phyloP scores from a whole-genome alignment of 495 filamentous ascomycete species.

The Penicillium goetzii region DNA sequence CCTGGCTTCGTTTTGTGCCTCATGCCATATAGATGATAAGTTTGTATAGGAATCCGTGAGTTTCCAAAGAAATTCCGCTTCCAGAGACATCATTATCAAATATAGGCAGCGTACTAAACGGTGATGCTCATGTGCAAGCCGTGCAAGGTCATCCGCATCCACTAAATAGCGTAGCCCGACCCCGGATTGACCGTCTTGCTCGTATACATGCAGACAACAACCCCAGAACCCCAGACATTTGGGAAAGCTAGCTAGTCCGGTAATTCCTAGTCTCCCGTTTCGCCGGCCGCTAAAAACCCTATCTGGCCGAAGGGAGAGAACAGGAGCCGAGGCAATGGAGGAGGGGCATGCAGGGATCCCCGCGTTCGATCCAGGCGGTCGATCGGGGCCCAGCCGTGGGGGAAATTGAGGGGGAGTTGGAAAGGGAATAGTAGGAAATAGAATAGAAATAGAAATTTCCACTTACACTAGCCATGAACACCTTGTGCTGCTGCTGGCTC shows the following conservation, averaged over 20 bases:
- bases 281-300: slow-evolving; percentile 7
- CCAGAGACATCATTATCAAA: not conserved
- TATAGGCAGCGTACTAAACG: not conserved
- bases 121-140: not conserved
- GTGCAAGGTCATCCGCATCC: not conserved
- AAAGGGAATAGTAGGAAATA: not conserved
- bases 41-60: not conserved
- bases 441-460: not conserved
- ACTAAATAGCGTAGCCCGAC: not conserved
- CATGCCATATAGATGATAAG: not conserved
- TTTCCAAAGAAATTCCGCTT: not conserved
- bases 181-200: not conserved
- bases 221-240: not conserved
- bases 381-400: slow-evolving; percentile 11
- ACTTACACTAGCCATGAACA: slow-evolving; percentile 39
- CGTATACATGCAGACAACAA: not conserved
- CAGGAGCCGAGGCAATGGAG: slow-evolving; percentile 19
- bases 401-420: not conserved
- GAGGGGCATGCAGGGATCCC: slow-evolving; percentile 23
- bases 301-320: not conserved
- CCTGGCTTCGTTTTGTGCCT: not conserved
- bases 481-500: slow-evolving; percentile 33
- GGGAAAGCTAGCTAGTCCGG: not conserved
- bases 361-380: slow-evolving; percentile 10
- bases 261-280: not conserved